Evolutionary conservation across 257 asterid genomes (phyloP).

Genomic region (Solanum chmielewskii): DNA sequence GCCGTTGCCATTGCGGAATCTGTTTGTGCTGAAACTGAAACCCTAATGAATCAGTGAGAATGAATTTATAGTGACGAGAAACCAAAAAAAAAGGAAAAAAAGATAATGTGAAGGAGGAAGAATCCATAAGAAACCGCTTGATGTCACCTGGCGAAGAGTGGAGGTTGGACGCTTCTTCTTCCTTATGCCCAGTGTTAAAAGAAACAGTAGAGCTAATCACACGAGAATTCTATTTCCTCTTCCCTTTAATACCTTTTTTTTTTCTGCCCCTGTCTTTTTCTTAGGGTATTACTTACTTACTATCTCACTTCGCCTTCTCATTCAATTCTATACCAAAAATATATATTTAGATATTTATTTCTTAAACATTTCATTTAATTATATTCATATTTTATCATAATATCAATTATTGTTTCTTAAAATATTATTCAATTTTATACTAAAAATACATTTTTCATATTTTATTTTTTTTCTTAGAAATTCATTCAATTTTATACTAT

Average conservation of each 20-base stretch:
- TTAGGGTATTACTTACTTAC: neutral
- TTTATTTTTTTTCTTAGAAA: too few species aligned
- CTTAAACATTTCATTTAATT: too few species aligned
- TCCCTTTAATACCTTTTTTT: neutral
- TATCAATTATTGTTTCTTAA: neutral
- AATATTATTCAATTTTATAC: too few species aligned
- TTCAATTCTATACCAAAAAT: too few species aligned
- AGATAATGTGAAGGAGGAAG: neutral
- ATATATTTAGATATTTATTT: too few species aligned
- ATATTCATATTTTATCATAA: neutral
- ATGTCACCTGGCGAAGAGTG: neutral
- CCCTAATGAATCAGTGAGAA: neutral
- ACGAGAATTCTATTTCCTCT: neutral
- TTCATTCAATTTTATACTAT: too few species aligned
- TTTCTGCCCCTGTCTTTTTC: neutral
- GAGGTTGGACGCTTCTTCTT: neutral
- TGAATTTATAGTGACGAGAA: neutral
- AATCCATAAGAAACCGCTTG: neutral
- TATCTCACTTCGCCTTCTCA: neutral
- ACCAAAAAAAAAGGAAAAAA: neutral
- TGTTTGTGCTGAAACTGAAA: neutral
- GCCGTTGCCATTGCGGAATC: neutral
- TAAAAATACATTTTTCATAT: too few species aligned
- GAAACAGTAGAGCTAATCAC: neutral
- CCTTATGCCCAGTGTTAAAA: neutral